phyloP scores from a whole-genome alignment of 495 filamentous ascomycete genomes.

The Bombardia bombarda region DNA sequence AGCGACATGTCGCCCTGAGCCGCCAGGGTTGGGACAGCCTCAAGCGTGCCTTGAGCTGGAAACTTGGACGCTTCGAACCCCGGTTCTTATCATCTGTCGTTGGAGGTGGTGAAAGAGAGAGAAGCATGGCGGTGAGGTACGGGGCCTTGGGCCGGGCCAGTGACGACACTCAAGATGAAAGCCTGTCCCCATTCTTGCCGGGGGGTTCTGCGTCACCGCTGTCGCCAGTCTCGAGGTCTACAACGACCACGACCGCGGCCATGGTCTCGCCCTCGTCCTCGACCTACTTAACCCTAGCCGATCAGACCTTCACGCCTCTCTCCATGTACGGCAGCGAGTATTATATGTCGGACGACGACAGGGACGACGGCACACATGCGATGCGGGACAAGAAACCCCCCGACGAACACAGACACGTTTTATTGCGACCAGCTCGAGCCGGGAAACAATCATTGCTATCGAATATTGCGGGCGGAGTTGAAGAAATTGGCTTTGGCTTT shows the following conservation, averaged over 20 bases:
- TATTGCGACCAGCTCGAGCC: too few species aligned
- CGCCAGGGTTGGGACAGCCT: too few species aligned
- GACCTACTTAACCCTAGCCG: slow-evolving; percentile 23
- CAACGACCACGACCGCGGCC: slow-evolving; percentile 10
- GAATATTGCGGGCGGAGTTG: background rate
- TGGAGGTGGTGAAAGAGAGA: too few species aligned
- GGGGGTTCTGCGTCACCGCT: slow-evolving; percentile 3
- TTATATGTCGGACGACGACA: slow-evolving; percentile 11
- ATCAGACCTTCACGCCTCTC: slow-evolving; percentile 35
- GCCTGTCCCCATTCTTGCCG: background rate
- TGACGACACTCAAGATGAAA: slow-evolving; percentile 13
- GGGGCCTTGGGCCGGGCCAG: slow-evolving; percentile 18
- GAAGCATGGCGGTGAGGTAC: slow-evolving; percentile 30
- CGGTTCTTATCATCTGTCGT: too few species aligned
- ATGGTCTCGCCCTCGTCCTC: slow-evolving; percentile 15
- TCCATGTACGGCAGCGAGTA: slow-evolving; percentile 32
- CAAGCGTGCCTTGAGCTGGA: too few species aligned
- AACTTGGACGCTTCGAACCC: too few species aligned
- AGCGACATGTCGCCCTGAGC: slow-evolving; percentile 8
- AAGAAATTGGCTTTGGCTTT: background rate
- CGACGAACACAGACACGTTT: too few species aligned
- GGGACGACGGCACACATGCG: slow-evolving; percentile 2
- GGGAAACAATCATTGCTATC: too few species aligned
- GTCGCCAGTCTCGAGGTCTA: slow-evolving; percentile 11
- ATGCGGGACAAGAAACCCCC: too few species aligned